phyloP scores from a whole-genome alignment of 179 eudicot species.

The Heliamphora pulchella region DNA sequence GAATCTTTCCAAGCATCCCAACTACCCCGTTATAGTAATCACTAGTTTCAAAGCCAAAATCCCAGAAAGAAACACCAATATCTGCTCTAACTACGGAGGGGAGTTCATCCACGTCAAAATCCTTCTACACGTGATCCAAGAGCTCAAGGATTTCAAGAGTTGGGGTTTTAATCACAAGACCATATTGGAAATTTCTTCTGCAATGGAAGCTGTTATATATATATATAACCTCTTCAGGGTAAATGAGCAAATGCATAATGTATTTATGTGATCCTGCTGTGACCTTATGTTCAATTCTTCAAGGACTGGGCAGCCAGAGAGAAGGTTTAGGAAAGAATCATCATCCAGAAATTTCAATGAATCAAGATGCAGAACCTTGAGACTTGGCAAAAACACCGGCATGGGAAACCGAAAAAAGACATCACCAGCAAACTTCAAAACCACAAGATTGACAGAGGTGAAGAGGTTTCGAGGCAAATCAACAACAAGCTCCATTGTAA shows the following conservation, averaged over 20 bases:
- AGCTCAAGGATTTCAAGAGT: not conserved
- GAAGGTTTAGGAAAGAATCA: not conserved
- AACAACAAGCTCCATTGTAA: not conserved
- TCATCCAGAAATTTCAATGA: not conserved
- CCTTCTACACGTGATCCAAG: not conserved
- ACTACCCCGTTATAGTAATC: not conserved
- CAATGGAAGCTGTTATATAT: too few relatives aligned
- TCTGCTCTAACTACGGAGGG: conserved; percentile 2
- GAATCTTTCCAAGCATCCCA: not conserved
- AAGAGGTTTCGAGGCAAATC: not conserved
- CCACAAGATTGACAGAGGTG: not conserved
- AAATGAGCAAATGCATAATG: not conserved
- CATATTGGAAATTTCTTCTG: not conserved
- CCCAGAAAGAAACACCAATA: not conserved
- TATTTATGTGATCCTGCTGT: not conserved
- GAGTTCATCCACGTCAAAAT: not conserved
- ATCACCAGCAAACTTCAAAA: not conserved
- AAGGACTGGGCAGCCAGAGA: conserved; percentile 9
- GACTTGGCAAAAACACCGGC: conserved; percentile 4
- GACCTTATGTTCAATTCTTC: not conserved
- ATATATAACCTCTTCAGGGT: not conserved
- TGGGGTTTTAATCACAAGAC: conserved; percentile 7
- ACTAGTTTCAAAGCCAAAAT: not conserved
- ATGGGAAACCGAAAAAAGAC: not conserved
- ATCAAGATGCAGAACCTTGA: not conserved